A percentile compares a stretch with the other conserved stretches of the same genome.
These are phyloP conservation scores for Dissophora globulifera DNA, from an alignment of 192 early-diverging fungal genomes.

Conservation along the genomic window DNA sequence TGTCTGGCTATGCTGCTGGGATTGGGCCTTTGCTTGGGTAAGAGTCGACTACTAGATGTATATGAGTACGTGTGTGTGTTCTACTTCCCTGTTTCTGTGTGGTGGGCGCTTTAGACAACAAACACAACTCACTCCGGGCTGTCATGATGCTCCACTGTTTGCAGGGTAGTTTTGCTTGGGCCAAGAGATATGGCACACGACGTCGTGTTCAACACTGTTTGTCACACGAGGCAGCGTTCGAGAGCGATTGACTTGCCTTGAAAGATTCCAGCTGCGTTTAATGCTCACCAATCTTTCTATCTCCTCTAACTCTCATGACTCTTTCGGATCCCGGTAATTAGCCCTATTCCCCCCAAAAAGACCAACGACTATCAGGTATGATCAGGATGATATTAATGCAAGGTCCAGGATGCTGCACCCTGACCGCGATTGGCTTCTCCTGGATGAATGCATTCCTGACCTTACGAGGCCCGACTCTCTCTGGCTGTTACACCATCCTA, in stretches of 20 bases:
- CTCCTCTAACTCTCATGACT: too few relatives aligned
- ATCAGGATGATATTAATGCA: neutral
- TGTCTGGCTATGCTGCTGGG: constrained; percentile 25
- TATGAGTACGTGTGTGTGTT: too few relatives aligned
- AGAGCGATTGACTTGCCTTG: neutral
- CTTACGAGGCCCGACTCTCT: neutral
- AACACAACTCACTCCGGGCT: neutral
- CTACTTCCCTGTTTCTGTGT: too few relatives aligned
- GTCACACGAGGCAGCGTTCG: neutral
- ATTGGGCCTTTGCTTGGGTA: constrained; percentile 23
- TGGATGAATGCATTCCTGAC: too few relatives aligned
- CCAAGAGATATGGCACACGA: too few relatives aligned
- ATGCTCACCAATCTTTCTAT: too few relatives aligned
- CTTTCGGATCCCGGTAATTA: too few relatives aligned
- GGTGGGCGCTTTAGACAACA: neutral
- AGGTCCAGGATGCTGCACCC: too few relatives aligned
- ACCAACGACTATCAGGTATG: constrained; percentile 7
- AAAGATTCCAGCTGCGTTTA: too few relatives aligned
- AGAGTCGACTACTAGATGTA: too few relatives aligned
- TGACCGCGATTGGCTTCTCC: neutral
- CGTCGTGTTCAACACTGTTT: neutral
- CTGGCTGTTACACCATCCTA: neutral
- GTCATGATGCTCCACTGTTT: too few relatives aligned
- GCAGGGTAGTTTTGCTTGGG: too few relatives aligned
- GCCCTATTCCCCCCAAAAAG: constrained; percentile 1